Evolutionary conservation across 2,329 filamentous ascomycete species (phyloP), one percentile per base, ranked within the genome.

Genomic region (Fusarium udum): DNA sequence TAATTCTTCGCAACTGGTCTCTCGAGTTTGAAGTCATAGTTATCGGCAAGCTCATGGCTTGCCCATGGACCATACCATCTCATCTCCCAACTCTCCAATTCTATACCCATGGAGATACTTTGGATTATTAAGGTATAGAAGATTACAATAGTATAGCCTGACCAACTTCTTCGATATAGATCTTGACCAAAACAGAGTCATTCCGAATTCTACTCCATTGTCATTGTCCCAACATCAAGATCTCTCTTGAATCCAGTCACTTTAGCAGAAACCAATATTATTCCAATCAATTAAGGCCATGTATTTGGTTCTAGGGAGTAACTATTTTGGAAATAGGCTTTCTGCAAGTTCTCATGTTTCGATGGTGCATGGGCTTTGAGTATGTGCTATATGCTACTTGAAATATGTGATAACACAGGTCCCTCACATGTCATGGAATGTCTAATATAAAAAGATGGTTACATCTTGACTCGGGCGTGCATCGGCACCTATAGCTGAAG

Each of bases 381-480:
- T 20, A 10, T 14, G 18, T 28, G 4, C 7, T 31, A 12, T 16
- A 22, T 31, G 12, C 26, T 31, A 16, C 28, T 15, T 13, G 28
- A 4, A n/a, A 4, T 14, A 16, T 15, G 16, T 15, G 11, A 14
- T 22, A 51, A 32, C 22, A 31, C 28, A n/a, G 15, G 28, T 24
- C 46, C 6, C 28, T 32, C 4, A 10, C 1, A 10, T 32, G 6
- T n/a, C 11, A 10, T 7, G 7, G 32, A n/a, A 32, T 18, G 3
- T 3, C 6, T 10, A 51, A 20, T 51, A 32, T 0, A 14, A 14
- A 20, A 34, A 3, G 4, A 6, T 13, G 20, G 4, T 18, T 49
- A 0, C 6, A 8, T 16, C 3, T 16, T 12, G 6, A n/a, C 4
- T 14, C 31, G 14, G 9, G 14, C 11, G 9, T n/a, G 9, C 0